phyloP scores from a whole-genome alignment of 2,329 filamentous ascomycete genomes.

The Furcasterigmium sp. region DNA sequence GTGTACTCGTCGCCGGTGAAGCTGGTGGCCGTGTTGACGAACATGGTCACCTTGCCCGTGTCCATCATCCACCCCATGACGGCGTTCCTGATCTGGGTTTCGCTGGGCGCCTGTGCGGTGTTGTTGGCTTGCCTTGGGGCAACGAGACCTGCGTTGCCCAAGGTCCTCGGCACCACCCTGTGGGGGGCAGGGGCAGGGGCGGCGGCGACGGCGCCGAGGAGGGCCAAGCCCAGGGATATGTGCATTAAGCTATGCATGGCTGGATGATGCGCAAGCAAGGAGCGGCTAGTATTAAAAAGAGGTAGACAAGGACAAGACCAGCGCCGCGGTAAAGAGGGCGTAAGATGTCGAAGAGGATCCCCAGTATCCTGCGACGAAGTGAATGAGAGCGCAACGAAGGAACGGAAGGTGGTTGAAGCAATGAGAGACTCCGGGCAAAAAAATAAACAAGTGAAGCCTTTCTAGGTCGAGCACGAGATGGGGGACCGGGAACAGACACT shows the following conservation, averaged over 20 bases:
- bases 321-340: background rate
- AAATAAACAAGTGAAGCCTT: too few species aligned
- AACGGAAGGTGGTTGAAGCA: background rate
- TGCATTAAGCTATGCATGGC: constrained; percentile 1
- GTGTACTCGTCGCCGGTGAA: constrained; percentile 14
- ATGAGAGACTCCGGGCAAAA: background rate
- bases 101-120: constrained; percentile 3
- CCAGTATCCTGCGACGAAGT: background rate
- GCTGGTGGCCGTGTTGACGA: constrained; percentile 13
- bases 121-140: constrained; percentile 1
- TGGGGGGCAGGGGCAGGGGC: constrained; percentile 1
- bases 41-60: constrained; percentile 15
- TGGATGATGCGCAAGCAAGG: background rate
- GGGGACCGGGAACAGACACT: too few species aligned
- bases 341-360: background rate
- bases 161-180: background rate
- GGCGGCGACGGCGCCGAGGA: constrained; percentile 1
- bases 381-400: background rate
- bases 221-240: constrained; percentile 1
- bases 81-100: constrained; percentile 13
- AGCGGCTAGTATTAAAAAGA: background rate
- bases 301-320: background rate
- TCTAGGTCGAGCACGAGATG: too few species aligned
- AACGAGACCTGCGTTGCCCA: constrained; percentile 1
- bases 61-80: constrained; percentile 14